Percentiles rank a stretch among this genome's conserved stretches.
These are phyloP conservation scores for Fusarium nelsonii DNA, from an alignment of 2,329 filamentous ascomycete species.

Conservation along the genomic window DNA sequence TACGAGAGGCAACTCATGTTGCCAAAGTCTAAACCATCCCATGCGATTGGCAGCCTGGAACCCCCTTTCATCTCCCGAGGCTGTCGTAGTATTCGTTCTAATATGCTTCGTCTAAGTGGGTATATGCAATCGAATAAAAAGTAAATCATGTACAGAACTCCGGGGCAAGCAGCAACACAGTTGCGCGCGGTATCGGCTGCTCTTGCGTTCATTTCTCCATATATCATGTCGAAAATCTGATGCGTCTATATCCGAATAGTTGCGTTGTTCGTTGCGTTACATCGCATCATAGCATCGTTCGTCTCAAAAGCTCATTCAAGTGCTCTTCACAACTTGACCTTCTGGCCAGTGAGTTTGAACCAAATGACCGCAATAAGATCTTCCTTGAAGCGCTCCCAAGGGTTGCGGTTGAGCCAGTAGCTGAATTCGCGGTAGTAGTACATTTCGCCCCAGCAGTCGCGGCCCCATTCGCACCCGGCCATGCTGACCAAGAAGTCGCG, in stretches of 20 bases:
- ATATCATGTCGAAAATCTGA: slow-evolving; percentile 26
- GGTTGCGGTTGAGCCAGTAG: slow-evolving; percentile 86
- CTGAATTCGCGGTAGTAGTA: slow-evolving; percentile 93
- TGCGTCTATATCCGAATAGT: slow-evolving; percentile 18
- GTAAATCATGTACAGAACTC: slow-evolving; percentile 40
- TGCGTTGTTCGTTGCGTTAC: not conserved
- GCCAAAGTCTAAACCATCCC: slow-evolving; percentile 11
- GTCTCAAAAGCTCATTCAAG: slow-evolving; percentile 1
- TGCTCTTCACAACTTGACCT: slow-evolving; percentile 65
- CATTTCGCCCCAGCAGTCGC: slow-evolving; percentile 98
- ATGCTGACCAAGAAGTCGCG: slow-evolving; percentile 97
- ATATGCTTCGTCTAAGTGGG: slow-evolving; percentile 42
- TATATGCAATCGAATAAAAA: slow-evolving; percentile 39
- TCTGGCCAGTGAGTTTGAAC: slow-evolving; percentile 73
- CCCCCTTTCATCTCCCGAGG: slow-evolving; percentile 5
- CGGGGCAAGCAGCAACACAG: slow-evolving; percentile 27
- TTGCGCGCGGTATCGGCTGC: not conserved
- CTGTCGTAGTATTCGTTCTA: slow-evolving; percentile 29
- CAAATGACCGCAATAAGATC: slow-evolving; percentile 71
- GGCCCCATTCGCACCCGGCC: slow-evolving; percentile 96
- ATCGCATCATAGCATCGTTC: not conserved
- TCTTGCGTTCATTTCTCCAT: slow-evolving; percentile 33
- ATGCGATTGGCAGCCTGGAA: slow-evolving; percentile 2
- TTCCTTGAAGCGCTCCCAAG: slow-evolving; percentile 82
- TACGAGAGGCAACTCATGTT: not conserved